Conservation (phyloP, 2,329 filamentous ascomycete species). For the Calonectria pteridis region DNA sequence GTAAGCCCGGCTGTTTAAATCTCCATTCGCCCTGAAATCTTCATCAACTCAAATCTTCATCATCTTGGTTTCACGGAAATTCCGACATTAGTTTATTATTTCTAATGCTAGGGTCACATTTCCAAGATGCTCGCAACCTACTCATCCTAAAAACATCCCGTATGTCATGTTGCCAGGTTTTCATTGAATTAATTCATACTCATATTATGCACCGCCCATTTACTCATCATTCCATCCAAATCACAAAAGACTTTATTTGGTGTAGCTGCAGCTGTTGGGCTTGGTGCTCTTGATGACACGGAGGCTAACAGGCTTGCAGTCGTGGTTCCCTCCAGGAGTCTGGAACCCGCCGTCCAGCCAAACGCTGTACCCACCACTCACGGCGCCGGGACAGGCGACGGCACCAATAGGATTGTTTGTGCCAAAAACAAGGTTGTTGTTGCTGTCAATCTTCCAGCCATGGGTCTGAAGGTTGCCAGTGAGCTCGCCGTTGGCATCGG, state of each 20-base stretch:
- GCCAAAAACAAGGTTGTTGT: constrained; percentile 60
- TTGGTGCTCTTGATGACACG: constrained; percentile 45
- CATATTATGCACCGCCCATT: background rate
- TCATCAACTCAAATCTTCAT: no score
- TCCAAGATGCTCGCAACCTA: background rate
- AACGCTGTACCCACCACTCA: constrained; percentile 55
- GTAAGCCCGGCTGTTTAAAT: background rate
- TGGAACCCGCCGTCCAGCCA: constrained; percentile 49
- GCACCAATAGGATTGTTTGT: constrained; percentile 51
- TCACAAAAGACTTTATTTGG: background rate
- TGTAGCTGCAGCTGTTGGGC: constrained; percentile 55
- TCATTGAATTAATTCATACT: background rate
- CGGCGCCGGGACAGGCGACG: constrained; percentile 65
- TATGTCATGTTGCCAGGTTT: background rate
- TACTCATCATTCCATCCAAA: background rate
- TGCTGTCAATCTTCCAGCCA: constrained; percentile 60
- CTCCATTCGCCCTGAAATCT: background rate
- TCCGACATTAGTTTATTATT: background rate
- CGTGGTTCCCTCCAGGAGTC: constrained; percentile 52
- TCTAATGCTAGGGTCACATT: background rate
- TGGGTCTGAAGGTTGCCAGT: constrained; percentile 59
- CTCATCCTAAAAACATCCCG: background rate
- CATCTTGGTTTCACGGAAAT: background rate
- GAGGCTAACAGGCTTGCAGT: constrained; percentile 52
- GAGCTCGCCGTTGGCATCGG: constrained; percentile 51